A percentile compares a stretch with the other conserved stretches of the same genome.
phyloP scores from a whole-genome alignment of 2,329 filamentous ascomycete species.

The Colletotrichum viniferum region DNA sequence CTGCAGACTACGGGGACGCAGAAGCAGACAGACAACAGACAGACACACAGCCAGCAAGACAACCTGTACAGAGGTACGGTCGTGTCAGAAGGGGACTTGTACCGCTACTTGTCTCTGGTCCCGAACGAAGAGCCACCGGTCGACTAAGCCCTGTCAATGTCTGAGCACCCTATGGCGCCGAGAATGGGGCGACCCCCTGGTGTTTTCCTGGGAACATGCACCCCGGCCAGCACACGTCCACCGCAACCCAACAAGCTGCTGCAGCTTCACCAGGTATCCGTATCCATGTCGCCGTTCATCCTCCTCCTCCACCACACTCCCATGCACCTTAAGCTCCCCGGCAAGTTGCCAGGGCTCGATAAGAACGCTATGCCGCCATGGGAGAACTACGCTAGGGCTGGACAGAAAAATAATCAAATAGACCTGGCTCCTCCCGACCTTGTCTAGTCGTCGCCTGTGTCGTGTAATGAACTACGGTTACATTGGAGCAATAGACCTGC shows the following conservation, averaged over 20 bases:
- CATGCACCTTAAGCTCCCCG: constrained; percentile 21
- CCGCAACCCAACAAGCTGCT: constrained; percentile 10
- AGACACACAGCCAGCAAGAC: neutral
- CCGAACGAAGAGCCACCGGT: constrained; percentile 13
- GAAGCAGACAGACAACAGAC: neutral
- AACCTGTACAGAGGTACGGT: neutral
- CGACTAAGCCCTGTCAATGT: constrained; percentile 22
- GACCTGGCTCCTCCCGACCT: constrained; percentile 16
- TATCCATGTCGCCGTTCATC: constrained; percentile 20
- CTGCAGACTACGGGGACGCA: neutral
- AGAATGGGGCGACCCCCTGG: constrained; percentile 17
- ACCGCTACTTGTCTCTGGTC: constrained; percentile 7
- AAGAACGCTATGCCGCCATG: constrained; percentile 22
- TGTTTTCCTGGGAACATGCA: constrained; percentile 11
- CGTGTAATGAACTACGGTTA: constrained; percentile 15
- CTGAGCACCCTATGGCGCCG: constrained; percentile 19
- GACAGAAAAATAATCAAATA: constrained; percentile 21
- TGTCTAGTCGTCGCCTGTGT: neutral
- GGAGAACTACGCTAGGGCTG: constrained; percentile 18
- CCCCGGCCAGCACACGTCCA: constrained; percentile 19
- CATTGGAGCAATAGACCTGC: constrained; percentile 2
- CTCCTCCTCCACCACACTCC: constrained; percentile 16
- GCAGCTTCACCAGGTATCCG: constrained; percentile 14
- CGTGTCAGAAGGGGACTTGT: constrained; percentile 14
- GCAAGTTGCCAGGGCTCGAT: constrained; percentile 18